phyloP scores from a whole-genome alignment of 768 basidiomycete genomes.

The Tephrocybe sp. region DNA sequence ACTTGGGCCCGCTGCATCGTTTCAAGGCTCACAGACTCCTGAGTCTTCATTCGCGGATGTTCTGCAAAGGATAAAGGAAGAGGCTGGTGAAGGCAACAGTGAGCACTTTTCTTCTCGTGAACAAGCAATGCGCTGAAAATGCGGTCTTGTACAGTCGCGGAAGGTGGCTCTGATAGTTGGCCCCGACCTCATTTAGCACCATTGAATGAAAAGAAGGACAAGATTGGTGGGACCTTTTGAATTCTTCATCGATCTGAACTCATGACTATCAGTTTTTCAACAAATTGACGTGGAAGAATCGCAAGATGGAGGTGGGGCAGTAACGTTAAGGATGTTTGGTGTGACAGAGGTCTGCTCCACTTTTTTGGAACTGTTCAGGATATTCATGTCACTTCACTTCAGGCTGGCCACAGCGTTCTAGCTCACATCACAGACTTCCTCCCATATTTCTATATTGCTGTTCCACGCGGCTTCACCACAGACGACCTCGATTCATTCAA shows the following conservation, averaged over 20 bases:
- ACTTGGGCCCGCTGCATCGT: conserved; percentile 37
- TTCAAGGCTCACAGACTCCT: conserved; percentile 37
- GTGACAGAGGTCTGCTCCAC: conserved; percentile 70
- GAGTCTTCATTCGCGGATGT: conserved; percentile 63
- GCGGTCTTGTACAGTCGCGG: conserved; percentile 47
- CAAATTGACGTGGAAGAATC: conserved; percentile 89
- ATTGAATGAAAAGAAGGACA: conserved; percentile 61
- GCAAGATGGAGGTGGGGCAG: conserved; percentile 43
- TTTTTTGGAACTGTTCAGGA: neutral
- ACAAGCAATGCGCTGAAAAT: neutral
- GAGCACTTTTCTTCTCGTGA: conserved; percentile 17
- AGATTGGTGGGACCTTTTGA: conserved; percentile 53
- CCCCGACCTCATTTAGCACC: conserved; percentile 55
- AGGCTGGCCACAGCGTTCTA: conserved; percentile 90
- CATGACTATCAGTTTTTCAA: conserved; percentile 71
- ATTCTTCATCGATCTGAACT: neutral
- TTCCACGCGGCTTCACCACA: conserved; percentile 78
- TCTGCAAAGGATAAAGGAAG: conserved; percentile 59
- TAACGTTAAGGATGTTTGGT: conserved; percentile 76
- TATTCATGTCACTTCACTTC: conserved; percentile 1
- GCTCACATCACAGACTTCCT: conserved; percentile 79
- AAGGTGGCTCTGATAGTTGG: conserved; percentile 82
- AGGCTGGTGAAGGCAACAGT: conserved; percentile 45
- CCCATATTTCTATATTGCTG: conserved; percentile 92
- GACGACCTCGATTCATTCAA: conserved; percentile 67